Evolutionary conservation across 805 yeast genomes (phyloP).

Genomic region (Danielia reshetovae): DNA sequence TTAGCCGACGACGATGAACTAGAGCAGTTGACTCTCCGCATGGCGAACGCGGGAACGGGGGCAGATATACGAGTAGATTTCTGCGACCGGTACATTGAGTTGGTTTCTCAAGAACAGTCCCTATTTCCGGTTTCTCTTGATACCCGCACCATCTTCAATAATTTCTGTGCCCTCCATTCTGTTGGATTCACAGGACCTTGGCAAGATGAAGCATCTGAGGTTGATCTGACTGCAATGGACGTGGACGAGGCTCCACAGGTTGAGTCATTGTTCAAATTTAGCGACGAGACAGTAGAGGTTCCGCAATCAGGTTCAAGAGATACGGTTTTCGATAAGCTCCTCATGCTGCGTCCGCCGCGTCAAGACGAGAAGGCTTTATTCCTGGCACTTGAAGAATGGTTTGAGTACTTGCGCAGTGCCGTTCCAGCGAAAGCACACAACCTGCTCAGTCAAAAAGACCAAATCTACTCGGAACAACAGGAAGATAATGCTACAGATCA

Average conservation of each 20-base stretch:
- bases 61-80: conserved; percentile 28
- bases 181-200: conserved; percentile 13
- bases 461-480: conserved; percentile 9
- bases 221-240: conserved; percentile 4
- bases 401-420: conserved; percentile 18
- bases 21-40: conserved; percentile 24
- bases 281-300: neutral
- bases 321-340: neutral
- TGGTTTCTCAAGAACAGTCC: conserved; percentile 1
- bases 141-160: conserved; percentile 19
- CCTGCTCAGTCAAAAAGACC: conserved; percentile 21
- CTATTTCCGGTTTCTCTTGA: conserved; percentile 19
- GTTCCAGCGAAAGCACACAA: conserved; percentile 25
- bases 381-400: conserved; percentile 15
- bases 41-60: conserved; percentile 29
- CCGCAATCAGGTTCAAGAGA: neutral
- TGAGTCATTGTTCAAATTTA: neutral
- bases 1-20: conserved; percentile 20
- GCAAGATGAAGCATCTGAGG: conserved; percentile 2
- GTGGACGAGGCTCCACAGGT: neutral
- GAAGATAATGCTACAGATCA: conserved; percentile 1
- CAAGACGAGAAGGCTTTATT: neutral
- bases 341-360: neutral
- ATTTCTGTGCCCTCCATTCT: conserved; percentile 13
- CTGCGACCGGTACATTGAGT: conserved; percentile 18